Evolutionary conservation across 495 filamentous ascomycete species (phyloP), one percentile per base, ranked within the genome.

Genomic region (Neurospora sp.): DNA sequence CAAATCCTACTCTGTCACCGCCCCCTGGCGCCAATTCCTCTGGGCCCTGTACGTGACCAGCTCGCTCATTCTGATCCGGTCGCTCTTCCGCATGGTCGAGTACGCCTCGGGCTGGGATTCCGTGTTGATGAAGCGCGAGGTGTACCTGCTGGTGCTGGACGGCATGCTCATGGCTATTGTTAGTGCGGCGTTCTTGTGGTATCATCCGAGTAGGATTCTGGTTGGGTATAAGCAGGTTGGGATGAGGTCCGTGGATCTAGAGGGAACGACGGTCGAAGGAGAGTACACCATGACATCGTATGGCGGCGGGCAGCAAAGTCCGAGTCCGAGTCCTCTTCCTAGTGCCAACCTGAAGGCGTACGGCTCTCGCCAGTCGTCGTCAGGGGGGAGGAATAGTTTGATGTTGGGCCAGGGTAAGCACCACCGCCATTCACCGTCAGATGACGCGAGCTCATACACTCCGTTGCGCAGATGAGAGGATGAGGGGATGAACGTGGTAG

Each of bases 21-120:
- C 69, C 2, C 71, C 70, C 7, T 93, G 90, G 72, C 81, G 81
- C 38, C 82, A 87, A 69, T 77, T 91, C 69, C 69, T 78, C 27
- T 79, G 86, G 40, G 74, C 70, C 9, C 83, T 91, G 4, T 92
- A 91, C 76, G 71, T 41, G 6, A 82, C 82, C 7, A 87, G 84
- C 70, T 77, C 75, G 1, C 78, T 92, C 9, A 91, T 93, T 72
- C 74, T 93, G 70, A 75, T 91, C 3, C 85, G 91, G 7, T 88
- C 84, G 9, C 72, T 92, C 8, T 87, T 91, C 75, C 84, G 91
- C 35, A 82, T 90, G 22, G 80, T 90, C 14, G 91, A 93, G 81
- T 93, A 89, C 71, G 73, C 69, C 18, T 18, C 40, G 69, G 77
- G 77, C 22, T 73, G 68, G 42, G 71, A 76, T 10, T 59, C 71